Conservation (phyloP, 176 grass and related monocot genomes). For the Oryza meyeriana region DNA sequence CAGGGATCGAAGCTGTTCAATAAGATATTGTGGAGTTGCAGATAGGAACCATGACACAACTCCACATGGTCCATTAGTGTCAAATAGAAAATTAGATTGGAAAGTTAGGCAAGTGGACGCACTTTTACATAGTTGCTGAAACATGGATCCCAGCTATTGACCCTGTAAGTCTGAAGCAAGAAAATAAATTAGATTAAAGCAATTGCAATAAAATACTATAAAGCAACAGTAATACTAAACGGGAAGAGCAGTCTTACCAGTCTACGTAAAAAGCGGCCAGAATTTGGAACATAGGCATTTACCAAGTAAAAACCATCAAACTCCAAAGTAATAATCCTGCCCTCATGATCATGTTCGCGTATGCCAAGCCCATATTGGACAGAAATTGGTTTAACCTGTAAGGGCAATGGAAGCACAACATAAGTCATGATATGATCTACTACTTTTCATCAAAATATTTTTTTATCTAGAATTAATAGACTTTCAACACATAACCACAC, state of each 20-base stretch:
- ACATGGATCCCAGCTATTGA: conserved; percentile 64
- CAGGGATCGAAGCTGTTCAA: background rate
- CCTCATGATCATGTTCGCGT: conserved; percentile 74
- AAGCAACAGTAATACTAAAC: background rate
- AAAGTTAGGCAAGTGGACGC: conserved; percentile 8
- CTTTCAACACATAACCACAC: background rate
- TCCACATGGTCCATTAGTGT: background rate
- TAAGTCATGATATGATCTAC: background rate
- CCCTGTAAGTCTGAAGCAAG: conserved; percentile 60
- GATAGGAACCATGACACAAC: background rate
- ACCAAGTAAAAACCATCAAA: conserved; percentile 90
- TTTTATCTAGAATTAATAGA: background rate
- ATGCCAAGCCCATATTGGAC: conserved; percentile 69
- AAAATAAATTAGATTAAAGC: conserved; percentile 18
- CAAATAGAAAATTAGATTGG: conserved; percentile 11
- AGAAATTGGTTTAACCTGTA: conserved; percentile 78
- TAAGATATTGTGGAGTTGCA: background rate
- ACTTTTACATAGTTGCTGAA: conserved; percentile 79
- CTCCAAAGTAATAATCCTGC: conserved; percentile 77
- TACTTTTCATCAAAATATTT: background rate
- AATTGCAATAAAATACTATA: conserved; percentile 22
- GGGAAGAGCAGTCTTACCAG: conserved; percentile 33
- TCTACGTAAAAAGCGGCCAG: conserved; percentile 62
- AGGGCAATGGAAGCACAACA: conserved; percentile 27
- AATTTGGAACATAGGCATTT: conserved; percentile 88